A percentile compares a stretch with the other conserved stretches of the same genome.
Conservation (phyloP, 1,284 basidiomycete species). For the Ustilago sp. region DNA sequence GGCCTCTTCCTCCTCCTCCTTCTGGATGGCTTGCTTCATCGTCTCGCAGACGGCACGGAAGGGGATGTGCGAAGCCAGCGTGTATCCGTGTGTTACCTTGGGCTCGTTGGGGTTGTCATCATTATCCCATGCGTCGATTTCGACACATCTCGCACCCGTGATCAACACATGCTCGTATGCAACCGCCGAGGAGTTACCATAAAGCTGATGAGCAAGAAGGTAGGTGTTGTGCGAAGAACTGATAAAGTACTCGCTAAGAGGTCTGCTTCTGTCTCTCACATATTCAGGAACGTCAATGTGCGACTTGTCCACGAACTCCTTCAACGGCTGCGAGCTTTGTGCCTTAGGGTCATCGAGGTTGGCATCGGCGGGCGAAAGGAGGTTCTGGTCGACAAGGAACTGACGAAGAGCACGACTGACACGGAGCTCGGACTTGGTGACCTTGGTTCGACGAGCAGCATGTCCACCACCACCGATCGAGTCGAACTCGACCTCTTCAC, state of each 20-base stretch:
- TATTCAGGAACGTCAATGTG: slow-evolving; percentile 55
- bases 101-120: slow-evolving; percentile 72
- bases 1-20: slow-evolving; percentile 33
- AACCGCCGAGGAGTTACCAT: slow-evolving; percentile 74
- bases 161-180: slow-evolving; percentile 75
- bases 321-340: slow-evolving; percentile 36
- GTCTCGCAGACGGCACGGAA: slow-evolving; percentile 54
- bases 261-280: slow-evolving; percentile 52
- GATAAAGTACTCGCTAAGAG: slow-evolving; percentile 62
- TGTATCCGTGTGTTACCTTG: slow-evolving; percentile 74
- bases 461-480: slow-evolving; percentile 62
- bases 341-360: slow-evolving; percentile 22
- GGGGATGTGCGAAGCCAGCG: slow-evolving; percentile 51
- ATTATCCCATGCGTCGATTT: slow-evolving; percentile 78
- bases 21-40: slow-evolving; percentile 48
- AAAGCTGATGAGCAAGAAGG: slow-evolving; percentile 75
- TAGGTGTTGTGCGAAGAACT: slow-evolving; percentile 76
- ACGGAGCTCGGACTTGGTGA: slow-evolving; percentile 53
- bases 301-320: slow-evolving; percentile 46
- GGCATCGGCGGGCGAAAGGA: slow-evolving; percentile 43
- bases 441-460: slow-evolving; percentile 51
- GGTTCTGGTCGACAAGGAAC: slow-evolving; percentile 45
- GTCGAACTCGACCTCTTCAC: slow-evolving; percentile 56
- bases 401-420: slow-evolving; percentile 55
- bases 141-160: slow-evolving; percentile 76